A percentile compares a stretch with the other conserved stretches of the same genome.
Evolutionary conservation across 345 rosid species (phyloP).

Genomic region (Gossypium bickii): DNA sequence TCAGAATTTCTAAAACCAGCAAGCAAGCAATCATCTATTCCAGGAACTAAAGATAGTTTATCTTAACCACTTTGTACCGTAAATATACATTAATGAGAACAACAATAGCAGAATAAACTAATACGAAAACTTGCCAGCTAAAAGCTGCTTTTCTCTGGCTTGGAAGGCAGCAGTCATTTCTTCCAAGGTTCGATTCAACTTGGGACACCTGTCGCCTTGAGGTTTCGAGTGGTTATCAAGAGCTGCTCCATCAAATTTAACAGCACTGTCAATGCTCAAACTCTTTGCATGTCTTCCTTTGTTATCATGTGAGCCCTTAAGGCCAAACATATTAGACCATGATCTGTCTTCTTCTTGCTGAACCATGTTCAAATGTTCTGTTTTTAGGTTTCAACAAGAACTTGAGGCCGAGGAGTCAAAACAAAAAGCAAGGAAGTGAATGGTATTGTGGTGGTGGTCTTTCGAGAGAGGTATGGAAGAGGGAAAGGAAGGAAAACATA

Average conservation of each 20-base stretch:
- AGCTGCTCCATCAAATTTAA: constrained; percentile 24
- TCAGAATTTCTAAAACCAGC: background rate
- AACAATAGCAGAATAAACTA: background rate
- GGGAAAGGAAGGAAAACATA: background rate
- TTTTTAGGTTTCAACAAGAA: background rate
- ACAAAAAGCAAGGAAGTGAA: background rate
- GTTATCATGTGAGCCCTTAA: constrained; percentile 45
- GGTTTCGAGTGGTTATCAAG: constrained; percentile 22
- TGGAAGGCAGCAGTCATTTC: constrained; percentile 14
- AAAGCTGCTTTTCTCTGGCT: constrained; percentile 40
- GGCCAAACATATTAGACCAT: constrained; percentile 52
- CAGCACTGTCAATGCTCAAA: constrained; percentile 39
- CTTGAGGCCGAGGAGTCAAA: background rate
- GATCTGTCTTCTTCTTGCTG: constrained; percentile 53
- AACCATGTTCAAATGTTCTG: constrained; percentile 35
- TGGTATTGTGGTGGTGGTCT: background rate
- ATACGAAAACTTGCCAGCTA: constrained; percentile 21
- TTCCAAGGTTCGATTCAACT: constrained; percentile 18
- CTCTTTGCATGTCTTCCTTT: constrained; percentile 43
- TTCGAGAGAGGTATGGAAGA: constrained; percentile 7
- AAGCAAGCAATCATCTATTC: background rate
- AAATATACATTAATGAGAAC: background rate
- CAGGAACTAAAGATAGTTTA: background rate
- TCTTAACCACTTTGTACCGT: background rate
- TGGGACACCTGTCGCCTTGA: background rate